Conservation (phyloP, 805 yeast genomes). For the Wickerhamomyces xylosicus region DNA sequence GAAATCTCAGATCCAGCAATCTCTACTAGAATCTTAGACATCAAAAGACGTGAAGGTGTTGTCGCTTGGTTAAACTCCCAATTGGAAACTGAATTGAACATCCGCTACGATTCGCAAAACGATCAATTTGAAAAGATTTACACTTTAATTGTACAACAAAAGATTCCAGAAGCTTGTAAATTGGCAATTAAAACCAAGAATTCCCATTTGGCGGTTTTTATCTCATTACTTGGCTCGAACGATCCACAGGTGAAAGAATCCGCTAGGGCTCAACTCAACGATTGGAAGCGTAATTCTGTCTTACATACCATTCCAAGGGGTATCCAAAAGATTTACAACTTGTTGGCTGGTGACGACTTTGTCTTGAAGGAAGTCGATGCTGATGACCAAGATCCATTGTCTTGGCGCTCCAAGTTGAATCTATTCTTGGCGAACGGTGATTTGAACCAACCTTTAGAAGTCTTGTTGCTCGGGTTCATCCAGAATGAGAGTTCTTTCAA, state of each 20-base stretch:
- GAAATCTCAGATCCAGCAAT: slow-evolving; percentile 15
- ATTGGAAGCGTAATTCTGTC: slow-evolving; percentile 46
- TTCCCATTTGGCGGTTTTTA: slow-evolving; percentile 57
- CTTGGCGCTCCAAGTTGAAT: slow-evolving; percentile 60
- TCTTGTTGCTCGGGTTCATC: slow-evolving; percentile 21
- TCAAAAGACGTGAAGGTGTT: slow-evolving; percentile 33
- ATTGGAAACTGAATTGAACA: slow-evolving; percentile 23
- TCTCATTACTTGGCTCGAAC: slow-evolving; percentile 66
- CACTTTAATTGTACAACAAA: slow-evolving; percentile 39
- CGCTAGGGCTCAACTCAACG: slow-evolving; percentile 52
- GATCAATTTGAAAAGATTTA: slow-evolving; percentile 44
- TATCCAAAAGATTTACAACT: slow-evolving; percentile 48
- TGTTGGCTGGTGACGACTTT: slow-evolving; percentile 45
- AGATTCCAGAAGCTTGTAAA: slow-evolving; percentile 50
- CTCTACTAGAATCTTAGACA: slow-evolving; percentile 19
- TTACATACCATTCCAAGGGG: slow-evolving; percentile 38
- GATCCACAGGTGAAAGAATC: slow-evolving; percentile 42
- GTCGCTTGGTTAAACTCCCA: slow-evolving; percentile 46
- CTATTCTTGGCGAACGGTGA: slow-evolving; percentile 57
- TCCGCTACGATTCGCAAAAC: slow-evolving; percentile 21
- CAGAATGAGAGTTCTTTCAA: slow-evolving; percentile 7
- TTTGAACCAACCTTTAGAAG: slow-evolving; percentile 24
- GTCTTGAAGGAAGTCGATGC: slow-evolving; percentile 20
- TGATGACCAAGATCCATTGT: slow-evolving; percentile 32
- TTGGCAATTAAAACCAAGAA: slow-evolving; percentile 52